phyloP scores from a whole-genome alignment of 2,329 filamentous ascomycete species.

The Calonectria leucothoes region DNA sequence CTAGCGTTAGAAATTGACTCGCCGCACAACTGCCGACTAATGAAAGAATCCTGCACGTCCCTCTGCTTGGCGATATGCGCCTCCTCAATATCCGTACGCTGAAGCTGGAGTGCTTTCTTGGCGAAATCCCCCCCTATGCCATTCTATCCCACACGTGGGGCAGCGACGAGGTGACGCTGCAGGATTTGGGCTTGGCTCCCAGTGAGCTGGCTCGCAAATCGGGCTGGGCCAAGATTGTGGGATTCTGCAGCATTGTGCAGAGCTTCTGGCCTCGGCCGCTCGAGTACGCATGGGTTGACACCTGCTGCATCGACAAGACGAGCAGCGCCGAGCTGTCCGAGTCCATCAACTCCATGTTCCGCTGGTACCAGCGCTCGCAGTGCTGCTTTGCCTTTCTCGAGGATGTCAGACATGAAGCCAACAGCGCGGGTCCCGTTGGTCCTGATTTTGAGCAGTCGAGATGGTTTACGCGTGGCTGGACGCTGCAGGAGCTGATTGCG shows the following conservation, averaged over 20 bases:
- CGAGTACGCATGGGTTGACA: constrained; percentile 27
- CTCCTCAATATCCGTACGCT: constrained; percentile 25
- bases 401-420: constrained; percentile 56
- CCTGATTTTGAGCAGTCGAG: constrained; percentile 24
- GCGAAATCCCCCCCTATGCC: constrained; percentile 22
- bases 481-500: constrained; percentile 32
- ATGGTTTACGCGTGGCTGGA: constrained; percentile 37
- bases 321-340: constrained; percentile 35
- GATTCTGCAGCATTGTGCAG: constrained; percentile 14
- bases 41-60: not conserved
- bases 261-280: not conserved
- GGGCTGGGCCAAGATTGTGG: constrained; percentile 28
- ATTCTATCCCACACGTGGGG: constrained; percentile 30
- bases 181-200: constrained; percentile 15
- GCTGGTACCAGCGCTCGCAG: constrained; percentile 43
- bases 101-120: constrained; percentile 16
- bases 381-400: constrained; percentile 31
- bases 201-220: not conserved
- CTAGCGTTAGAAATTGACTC: constrained; percentile 1
- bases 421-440: not conserved
- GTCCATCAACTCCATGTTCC: constrained; percentile 38
- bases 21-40: not conserved
- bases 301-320: constrained; percentile 30
- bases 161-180: constrained; percentile 18
- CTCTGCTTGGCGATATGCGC: constrained; percentile 12